phyloP scores from a whole-genome alignment of 208 protist species.

The Trypanosoma platydactyli region DNA sequence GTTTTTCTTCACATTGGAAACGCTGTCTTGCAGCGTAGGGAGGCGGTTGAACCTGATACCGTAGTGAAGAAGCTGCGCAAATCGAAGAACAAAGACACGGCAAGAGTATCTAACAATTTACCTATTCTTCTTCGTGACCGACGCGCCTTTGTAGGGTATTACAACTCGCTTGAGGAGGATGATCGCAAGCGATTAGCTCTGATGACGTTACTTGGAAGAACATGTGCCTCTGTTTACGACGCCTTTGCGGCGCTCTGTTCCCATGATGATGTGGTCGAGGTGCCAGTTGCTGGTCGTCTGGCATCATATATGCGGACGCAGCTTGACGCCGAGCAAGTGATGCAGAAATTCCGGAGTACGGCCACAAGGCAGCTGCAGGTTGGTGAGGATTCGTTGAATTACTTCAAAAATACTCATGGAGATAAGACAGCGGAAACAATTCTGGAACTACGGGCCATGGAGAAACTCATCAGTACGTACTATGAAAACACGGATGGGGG shows the following conservation, averaged over 20 bases:
- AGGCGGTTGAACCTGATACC: constrained; percentile 39
- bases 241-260: constrained; percentile 77
- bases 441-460: constrained; percentile 81
- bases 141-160: constrained; percentile 82
- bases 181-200: constrained; percentile 76
- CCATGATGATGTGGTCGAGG: constrained; percentile 79
- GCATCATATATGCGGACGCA: constrained; percentile 71
- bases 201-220: constrained; percentile 78
- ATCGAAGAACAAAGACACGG: constrained; percentile 37
- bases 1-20: constrained; percentile 83
- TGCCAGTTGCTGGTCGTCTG: constrained; percentile 73
- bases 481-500: constrained; percentile 91
- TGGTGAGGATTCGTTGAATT: constrained; percentile 82
- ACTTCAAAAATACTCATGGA: constrained; percentile 83
- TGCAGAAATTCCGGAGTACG: constrained; percentile 76
- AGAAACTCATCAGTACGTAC: constrained; percentile 92
- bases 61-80: constrained; percentile 27
- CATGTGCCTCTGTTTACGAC: constrained; percentile 69
- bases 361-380: constrained; percentile 87
- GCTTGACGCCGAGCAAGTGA: constrained; percentile 83
- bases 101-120: constrained; percentile 41
- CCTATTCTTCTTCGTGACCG: constrained; percentile 81
- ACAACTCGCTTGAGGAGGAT: constrained; percentile 67
- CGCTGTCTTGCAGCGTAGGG: constrained; percentile 56
- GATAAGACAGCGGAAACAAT: constrained; percentile 79